phyloP scores from a whole-genome alignment of 306 rosid genomes.

The Quercus dentata region DNA sequence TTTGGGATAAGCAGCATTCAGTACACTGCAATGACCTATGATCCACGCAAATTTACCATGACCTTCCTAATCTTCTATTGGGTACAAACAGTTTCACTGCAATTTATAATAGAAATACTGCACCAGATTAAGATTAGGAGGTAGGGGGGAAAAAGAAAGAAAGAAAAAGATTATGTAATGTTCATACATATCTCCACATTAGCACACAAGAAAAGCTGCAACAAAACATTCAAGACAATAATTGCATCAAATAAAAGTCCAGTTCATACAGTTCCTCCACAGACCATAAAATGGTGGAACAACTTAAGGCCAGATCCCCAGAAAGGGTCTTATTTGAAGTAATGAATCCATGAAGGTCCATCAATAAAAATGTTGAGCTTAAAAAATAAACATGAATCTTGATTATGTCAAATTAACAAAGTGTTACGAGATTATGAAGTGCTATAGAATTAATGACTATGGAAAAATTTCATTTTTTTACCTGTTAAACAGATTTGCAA shows the following conservation, averaged over 20 bases:
- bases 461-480: constrained; percentile 9
- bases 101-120: no score
- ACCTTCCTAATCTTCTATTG: no score
- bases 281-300: neutral
- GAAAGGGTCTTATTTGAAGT: neutral
- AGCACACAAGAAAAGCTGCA: neutral
- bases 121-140: no score
- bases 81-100: no score
- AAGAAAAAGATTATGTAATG: neutral
- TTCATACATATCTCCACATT: neutral
- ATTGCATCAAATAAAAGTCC: neutral
- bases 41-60: no score
- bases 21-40: no score
- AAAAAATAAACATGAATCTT: neutral
- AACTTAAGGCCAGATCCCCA: neutral
- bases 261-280: neutral
- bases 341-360: neutral
- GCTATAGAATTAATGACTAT: neutral
- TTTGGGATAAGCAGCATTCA: neutral
- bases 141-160: no score
- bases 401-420: neutral
- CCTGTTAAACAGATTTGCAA: constrained; percentile 65
- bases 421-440: neutral
- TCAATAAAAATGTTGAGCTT: neutral
- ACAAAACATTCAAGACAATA: neutral